Evolutionary conservation across 768 basidiomycete genomes (phyloP), one percentile per base, ranked within the genome.

Genomic region (Kwoniella botswanensis): DNA sequence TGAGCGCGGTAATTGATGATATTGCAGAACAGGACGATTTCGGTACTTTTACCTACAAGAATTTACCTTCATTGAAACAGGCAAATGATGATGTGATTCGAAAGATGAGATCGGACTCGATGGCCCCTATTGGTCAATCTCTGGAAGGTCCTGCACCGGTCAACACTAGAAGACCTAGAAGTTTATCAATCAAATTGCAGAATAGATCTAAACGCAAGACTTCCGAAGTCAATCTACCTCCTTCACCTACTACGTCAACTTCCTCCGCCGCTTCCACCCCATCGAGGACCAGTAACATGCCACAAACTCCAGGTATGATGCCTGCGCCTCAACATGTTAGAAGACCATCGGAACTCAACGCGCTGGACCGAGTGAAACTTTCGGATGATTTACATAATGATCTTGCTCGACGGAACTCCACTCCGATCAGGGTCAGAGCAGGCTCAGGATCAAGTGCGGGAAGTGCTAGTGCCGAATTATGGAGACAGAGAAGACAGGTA

Each of bases 41-140:
- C 84, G 97, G 97, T 22, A 90, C 93, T 0, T 99, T 99, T 86
- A 94, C 91, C 84, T 99, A 94, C 88, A 98, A 98, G 87, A 99
- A 99, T 81, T 84, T 98, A 53, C 93, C 93, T 0, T 89, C 97
- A 7, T 86, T 98, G 83, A 99, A 98, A 85, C 94, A 98, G 84
- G 94, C 93, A 18, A 99, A 99, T 82, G 97, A 99, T 84, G 95
- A 98, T 81, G 90, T 98, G 75, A 97, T 99, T 76, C 90, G 93
- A 71, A 97, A 98, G 84, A 87, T 98, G 79, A 91, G 93, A 84
- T 92, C 92, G 2, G 96, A 98, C 74, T 93, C 93, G 78, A 88
- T 94, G 85, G 85, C 88, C 0, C 92, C 93, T 13, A 87, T 94
- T 53, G 85, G 88, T 0, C 92, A 93, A 73, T 90, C 94, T 18